These are phyloP conservation scores for Pleurotus platypus DNA, from an alignment of 768 basidiomycete species.

Conservation along the genomic window DNA sequence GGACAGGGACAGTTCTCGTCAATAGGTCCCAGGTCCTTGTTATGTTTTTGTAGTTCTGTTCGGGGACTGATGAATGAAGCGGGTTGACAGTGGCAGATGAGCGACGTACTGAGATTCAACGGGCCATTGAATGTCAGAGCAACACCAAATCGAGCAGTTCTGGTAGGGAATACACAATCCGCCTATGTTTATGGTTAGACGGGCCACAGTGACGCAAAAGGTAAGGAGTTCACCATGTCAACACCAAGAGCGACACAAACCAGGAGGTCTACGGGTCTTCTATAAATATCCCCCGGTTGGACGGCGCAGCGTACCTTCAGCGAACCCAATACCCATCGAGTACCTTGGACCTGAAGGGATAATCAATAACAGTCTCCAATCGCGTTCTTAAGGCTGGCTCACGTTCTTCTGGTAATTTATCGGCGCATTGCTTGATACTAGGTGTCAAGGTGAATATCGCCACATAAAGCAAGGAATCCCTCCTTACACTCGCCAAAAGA, in stretches of 20 bases:
- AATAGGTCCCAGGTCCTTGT: constrained; percentile 65
- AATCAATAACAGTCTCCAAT: constrained; percentile 10
- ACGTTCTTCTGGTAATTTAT: constrained; percentile 77
- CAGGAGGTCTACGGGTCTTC: constrained; percentile 57
- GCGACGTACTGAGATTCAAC: constrained; percentile 68
- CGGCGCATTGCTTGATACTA: constrained; percentile 81
- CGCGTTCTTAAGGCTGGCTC: constrained; percentile 21
- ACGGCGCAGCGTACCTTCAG: constrained; percentile 58
- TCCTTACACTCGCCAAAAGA: constrained; percentile 81
- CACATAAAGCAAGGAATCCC: neutral
- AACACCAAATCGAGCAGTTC: constrained; percentile 89
- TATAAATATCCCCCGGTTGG: neutral
- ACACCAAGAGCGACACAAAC: constrained; percentile 91
- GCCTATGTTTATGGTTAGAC: constrained; percentile 43
- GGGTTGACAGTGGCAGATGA: neutral
- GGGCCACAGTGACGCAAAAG: neutral
- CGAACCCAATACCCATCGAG: constrained; percentile 91
- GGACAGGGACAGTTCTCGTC: constrained; percentile 82
- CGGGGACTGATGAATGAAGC: neutral
- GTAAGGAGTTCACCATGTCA: constrained; percentile 64
- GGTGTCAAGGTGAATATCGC: neutral
- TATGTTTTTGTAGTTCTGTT: constrained; percentile 66
- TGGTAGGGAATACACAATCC: constrained; percentile 91
- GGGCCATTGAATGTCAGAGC: constrained; percentile 82
- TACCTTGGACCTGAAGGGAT: constrained; percentile 69